These are phyloP conservation scores for Saccharomyces jurei DNA, from an alignment of 805 yeast genomes.

Conservation along the genomic window DNA sequence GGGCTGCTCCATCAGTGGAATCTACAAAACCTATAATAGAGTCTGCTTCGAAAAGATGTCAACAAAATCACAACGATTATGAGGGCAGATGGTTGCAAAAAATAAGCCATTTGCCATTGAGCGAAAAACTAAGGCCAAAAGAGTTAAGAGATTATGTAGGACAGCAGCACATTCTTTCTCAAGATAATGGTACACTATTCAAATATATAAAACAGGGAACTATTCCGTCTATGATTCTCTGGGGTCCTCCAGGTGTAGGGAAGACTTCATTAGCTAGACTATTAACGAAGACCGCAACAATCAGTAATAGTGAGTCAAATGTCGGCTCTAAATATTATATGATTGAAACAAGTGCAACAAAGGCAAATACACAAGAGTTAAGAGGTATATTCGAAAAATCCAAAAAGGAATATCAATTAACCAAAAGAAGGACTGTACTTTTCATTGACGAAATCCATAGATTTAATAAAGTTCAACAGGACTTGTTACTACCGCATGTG, in stretches of 20 bases:
- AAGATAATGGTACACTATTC: conserved; percentile 50
- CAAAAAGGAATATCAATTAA: conserved; percentile 30
- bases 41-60: conserved; percentile 1
- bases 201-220: conserved; percentile 54
- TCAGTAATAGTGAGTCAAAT: conserved; percentile 1
- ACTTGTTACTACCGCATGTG: conserved; percentile 70
- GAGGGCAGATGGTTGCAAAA: conserved; percentile 23
- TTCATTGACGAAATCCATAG: conserved; percentile 93
- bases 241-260: conserved; percentile 95
- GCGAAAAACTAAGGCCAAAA: conserved; percentile 78
- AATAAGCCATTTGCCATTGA: conserved; percentile 41
- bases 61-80: conserved; percentile 4
- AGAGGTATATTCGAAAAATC: conserved; percentile 46
- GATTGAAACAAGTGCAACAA: conserved; percentile 80
- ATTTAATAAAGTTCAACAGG: conserved; percentile 81
- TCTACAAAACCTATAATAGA: neutral
- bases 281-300: conserved; percentile 25
- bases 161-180: conserved; percentile 68
- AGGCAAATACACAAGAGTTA: conserved; percentile 48
- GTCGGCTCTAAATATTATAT: conserved; percentile 35
- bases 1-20: neutral
- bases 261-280: conserved; percentile 80
- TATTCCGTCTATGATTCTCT: conserved; percentile 77
- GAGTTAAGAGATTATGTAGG: conserved; percentile 69
- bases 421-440: conserved; percentile 53